Percentiles rank a stretch among this genome's conserved stretches.
phyloP scores from a whole-genome alignment of 1,139 yeast genomes.

The Pichiaceae sp. region DNA sequence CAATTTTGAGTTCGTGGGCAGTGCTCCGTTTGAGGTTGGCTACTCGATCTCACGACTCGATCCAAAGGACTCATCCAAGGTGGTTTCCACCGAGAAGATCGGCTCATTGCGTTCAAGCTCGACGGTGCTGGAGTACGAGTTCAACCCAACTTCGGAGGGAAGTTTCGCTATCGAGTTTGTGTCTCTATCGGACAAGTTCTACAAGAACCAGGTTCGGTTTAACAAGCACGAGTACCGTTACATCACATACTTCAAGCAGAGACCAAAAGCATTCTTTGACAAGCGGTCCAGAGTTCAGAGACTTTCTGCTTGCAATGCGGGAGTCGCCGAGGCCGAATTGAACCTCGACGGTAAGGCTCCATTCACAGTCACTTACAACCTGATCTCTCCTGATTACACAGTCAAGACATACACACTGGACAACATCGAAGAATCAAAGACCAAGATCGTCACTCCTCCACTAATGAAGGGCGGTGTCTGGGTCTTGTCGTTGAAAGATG shows the following conservation, averaged over 20 bases:
- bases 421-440: conserved; percentile 32
- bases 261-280: conserved; percentile 34
- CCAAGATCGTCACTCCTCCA: conserved; percentile 43
- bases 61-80: conserved; percentile 21
- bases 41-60: conserved; percentile 52
- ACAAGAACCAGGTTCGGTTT: conserved; percentile 29
- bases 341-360: conserved; percentile 73
- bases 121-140: conserved; percentile 39
- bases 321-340: conserved; percentile 37
- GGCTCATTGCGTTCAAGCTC: conserved; percentile 21
- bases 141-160: conserved; percentile 78
- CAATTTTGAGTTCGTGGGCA: conserved; percentile 63
- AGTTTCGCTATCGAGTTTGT: conserved; percentile 65
- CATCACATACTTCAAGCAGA: conserved; percentile 43
- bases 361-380: conserved; percentile 60
- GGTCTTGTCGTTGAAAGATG: conserved; percentile 51
- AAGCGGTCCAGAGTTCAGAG: conserved; percentile 11
- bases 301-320: conserved; percentile 34
- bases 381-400: conserved; percentile 41
- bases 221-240: conserved; percentile 34
- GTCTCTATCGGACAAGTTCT: conserved; percentile 46
- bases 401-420: conserved; percentile 33
- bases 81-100: conserved; percentile 29
- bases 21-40: conserved; percentile 69
- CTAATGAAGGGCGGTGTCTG: conserved; percentile 63